Percentiles rank a stretch among this genome's conserved stretches.
Evolutionary conservation across 495 filamentous ascomycete genomes (phyloP).

Genomic region (Hyaloscypha finlandica): DNA sequence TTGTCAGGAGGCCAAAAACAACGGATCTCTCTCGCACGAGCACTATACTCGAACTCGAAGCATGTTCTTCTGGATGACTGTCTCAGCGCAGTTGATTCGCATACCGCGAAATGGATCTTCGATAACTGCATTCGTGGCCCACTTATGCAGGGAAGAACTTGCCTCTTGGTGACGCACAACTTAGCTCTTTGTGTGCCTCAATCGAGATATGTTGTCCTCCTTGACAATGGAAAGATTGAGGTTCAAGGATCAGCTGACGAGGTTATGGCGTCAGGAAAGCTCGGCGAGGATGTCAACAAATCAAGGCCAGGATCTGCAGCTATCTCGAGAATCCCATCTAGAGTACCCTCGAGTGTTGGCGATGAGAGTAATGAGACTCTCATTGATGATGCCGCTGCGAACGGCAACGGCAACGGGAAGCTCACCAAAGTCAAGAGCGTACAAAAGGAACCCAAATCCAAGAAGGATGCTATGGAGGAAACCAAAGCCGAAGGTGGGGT

Average conservation of each 20-base stretch:
- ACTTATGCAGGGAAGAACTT: slow-evolving; percentile 85
- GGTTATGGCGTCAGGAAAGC: slow-evolving; percentile 77
- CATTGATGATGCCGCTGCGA: slow-evolving; percentile 44
- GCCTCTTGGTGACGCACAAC: slow-evolving; percentile 97
- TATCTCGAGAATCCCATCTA: slow-evolving; percentile 69
- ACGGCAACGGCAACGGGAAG: slow-evolving; percentile 42
- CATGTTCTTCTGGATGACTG: slow-evolving; percentile 95
- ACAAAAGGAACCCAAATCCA: slow-evolving; percentile 41
- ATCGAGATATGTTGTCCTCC: slow-evolving; percentile 76
- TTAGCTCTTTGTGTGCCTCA: slow-evolving; percentile 78
- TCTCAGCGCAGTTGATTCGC: slow-evolving; percentile 96
- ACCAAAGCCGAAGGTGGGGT: slow-evolving; percentile 81
- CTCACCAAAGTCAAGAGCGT: slow-evolving; percentile 44
- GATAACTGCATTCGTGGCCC: slow-evolving; percentile 87
- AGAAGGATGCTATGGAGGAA: slow-evolving; percentile 61
- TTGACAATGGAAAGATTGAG: slow-evolving; percentile 82
- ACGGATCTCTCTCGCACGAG: slow-evolving; percentile 90
- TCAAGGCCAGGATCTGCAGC: slow-evolving; percentile 30
- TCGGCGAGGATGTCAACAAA: slow-evolving; percentile 81
- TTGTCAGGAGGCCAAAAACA: slow-evolving; percentile 98
- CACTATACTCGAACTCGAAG: slow-evolving; percentile 87
- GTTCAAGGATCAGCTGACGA: slow-evolving; percentile 75
- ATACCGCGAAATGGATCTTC: slow-evolving; percentile 98
- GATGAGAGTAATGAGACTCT: slow-evolving; percentile 51
- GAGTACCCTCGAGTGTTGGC: slow-evolving; percentile 68